These are phyloP conservation scores for Apiospora marii DNA, from an alignment of 2,329 filamentous ascomycete genomes.

Conservation along the genomic window DNA sequence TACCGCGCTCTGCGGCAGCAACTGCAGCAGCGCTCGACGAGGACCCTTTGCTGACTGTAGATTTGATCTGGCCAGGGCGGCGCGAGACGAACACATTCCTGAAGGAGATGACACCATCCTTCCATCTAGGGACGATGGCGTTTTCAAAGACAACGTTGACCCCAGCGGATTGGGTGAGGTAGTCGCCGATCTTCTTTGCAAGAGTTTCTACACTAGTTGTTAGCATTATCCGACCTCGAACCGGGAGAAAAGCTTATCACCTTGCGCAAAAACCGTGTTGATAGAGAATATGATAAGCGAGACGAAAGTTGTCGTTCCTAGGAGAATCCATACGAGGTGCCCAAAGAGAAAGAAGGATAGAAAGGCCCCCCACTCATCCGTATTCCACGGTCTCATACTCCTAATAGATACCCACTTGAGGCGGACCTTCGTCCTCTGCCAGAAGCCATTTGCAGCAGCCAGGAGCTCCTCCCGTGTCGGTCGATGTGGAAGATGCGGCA, in stretches of 20 bases:
- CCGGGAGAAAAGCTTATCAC: constrained; percentile 57
- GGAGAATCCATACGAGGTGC: constrained; percentile 93
- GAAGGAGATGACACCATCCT: constrained; percentile 93
- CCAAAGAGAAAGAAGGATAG: constrained; percentile 93
- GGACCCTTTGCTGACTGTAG: constrained; percentile 91
- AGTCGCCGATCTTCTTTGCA: constrained; percentile 92
- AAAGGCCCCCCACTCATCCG: constrained; percentile 95
- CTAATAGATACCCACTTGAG: constrained; percentile 99
- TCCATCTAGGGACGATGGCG: constrained; percentile 96
- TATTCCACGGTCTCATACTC: constrained; percentile 92
- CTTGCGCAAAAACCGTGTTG: constrained; percentile 96
- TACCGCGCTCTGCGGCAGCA: constrained; percentile 74
- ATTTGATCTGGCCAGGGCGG: constrained; percentile 81
- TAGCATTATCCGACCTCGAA: constrained; percentile 30
- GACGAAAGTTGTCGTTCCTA: constrained; percentile 97
- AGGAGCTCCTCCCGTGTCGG: constrained; percentile 94
- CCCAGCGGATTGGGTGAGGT: constrained; percentile 91
- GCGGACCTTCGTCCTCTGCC: constrained; percentile 85
- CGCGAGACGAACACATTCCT: constrained; percentile 96
- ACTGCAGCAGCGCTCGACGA: constrained; percentile 84
- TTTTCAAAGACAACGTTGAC: constrained; percentile 96
- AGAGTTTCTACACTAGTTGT: constrained; percentile 73
- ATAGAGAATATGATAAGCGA: constrained; percentile 89
- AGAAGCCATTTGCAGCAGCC: constrained; percentile 90
- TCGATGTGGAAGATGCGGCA: constrained; percentile 76